Percentiles rank a stretch among this genome's conserved stretches.
Evolutionary conservation across 2,329 filamentous ascomycete species (phyloP).

Genomic region (Fusarium incarnatum): DNA sequence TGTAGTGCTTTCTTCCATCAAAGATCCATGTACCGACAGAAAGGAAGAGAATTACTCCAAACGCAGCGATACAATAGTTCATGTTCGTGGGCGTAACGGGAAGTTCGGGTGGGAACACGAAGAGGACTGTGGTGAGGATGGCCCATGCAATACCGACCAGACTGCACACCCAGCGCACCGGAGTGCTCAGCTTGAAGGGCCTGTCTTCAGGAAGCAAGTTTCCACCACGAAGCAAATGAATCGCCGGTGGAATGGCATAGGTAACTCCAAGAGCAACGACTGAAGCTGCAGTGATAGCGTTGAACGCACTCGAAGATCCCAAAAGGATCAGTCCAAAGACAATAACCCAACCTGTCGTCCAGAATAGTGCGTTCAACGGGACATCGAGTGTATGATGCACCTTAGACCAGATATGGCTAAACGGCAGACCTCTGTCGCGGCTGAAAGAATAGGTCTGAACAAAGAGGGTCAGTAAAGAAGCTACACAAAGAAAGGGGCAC

Average conservation of each 20-base stretch:
- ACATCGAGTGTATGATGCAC: slow-evolving; percentile 71
- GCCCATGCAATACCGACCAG: slow-evolving; percentile 71
- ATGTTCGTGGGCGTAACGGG: slow-evolving; percentile 75
- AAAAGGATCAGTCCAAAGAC: slow-evolving; percentile 78
- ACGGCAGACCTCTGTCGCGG: slow-evolving; percentile 74
- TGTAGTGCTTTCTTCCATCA: slow-evolving; percentile 62
- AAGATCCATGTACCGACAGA: slow-evolving; percentile 58
- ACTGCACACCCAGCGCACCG: slow-evolving; percentile 54
- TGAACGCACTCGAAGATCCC: slow-evolving; percentile 74
- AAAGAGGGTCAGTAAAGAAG: too few relatives aligned
- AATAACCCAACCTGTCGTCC: slow-evolving; percentile 71
- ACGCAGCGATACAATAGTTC: slow-evolving; percentile 67
- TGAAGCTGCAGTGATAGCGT: slow-evolving; percentile 77
- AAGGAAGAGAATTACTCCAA: slow-evolving; percentile 61
- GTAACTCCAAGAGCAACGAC: slow-evolving; percentile 78
- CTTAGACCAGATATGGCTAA: slow-evolving; percentile 68
- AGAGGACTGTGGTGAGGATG: slow-evolving; percentile 77
- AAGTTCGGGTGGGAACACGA: slow-evolving; percentile 76
- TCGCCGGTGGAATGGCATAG: slow-evolving; percentile 65
- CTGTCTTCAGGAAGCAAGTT: slow-evolving; percentile 69
- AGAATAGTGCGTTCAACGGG: slow-evolving; percentile 74
- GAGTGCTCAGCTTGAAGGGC: slow-evolving; percentile 53
- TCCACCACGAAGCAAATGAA: slow-evolving; percentile 70
- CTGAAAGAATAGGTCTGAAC: slow-evolving; percentile 70
- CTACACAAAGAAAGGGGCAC: too few relatives aligned